phyloP scores from a whole-genome alignment of 108 stramenopile genomes.

The Skeletonema menzelii region DNA sequence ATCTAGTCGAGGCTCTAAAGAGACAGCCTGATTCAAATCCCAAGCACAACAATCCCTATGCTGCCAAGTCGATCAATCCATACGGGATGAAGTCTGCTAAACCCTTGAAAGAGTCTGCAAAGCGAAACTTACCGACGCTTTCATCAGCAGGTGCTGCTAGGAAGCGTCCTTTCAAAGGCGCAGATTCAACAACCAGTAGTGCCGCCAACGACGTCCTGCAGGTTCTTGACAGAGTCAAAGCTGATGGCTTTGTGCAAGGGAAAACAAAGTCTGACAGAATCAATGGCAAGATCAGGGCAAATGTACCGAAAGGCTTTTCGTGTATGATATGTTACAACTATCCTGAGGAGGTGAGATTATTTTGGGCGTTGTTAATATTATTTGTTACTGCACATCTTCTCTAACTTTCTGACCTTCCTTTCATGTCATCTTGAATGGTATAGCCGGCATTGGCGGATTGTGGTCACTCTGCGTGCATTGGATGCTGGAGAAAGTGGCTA shows the following conservation, averaged over 20 bases:
- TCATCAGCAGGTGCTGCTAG: slow-evolving; percentile 3
- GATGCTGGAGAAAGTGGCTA: slow-evolving; percentile 79
- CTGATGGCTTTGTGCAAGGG: slow-evolving; percentile 14
- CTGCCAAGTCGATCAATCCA: not conserved
- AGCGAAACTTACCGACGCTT: slow-evolving; percentile 13
- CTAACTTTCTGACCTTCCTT: not conserved
- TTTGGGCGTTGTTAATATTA: not conserved
- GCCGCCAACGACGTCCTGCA: slow-evolving; percentile 3
- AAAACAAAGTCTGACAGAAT: slow-evolving; percentile 8
- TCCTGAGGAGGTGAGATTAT: slow-evolving; percentile 35
- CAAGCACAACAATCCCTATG: not conserved
- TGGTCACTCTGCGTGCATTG: slow-evolving; percentile 55
- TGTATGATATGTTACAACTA: slow-evolving; percentile 58
- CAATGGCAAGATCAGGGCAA: slow-evolving; percentile 38
- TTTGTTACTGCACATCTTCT: not conserved
- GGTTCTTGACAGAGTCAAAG: slow-evolving; percentile 17
- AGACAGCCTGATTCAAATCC: not conserved
- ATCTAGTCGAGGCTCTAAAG: not conserved
- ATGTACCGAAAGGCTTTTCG: slow-evolving; percentile 51
- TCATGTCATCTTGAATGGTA: not conserved
- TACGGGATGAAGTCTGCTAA: not conserved
- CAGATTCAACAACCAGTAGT: not conserved
- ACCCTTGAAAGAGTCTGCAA: slow-evolving; percentile 20
- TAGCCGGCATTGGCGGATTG: slow-evolving; percentile 69
- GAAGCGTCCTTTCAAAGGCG: not conserved